Conservation (phyloP, 2,329 filamentous ascomycete species). For the Neofusicoccum laricinum region DNA sequence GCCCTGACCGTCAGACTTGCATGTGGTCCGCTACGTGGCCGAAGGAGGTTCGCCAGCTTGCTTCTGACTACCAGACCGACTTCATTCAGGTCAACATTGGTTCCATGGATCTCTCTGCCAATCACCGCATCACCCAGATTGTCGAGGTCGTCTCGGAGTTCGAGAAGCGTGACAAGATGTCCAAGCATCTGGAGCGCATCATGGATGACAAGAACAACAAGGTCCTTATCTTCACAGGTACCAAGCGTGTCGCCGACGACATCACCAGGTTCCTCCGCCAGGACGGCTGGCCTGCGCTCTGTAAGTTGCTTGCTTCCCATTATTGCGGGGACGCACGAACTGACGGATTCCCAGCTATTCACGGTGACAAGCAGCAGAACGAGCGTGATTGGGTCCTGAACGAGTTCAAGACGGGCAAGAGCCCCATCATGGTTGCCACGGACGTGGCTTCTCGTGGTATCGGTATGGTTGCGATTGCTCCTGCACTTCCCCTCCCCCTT, state of each 20-base stretch:
- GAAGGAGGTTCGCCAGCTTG: conserved; percentile 93
- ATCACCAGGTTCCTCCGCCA: conserved; percentile 97
- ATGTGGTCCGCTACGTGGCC: conserved; percentile 99
- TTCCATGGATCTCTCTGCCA: conserved; percentile 92
- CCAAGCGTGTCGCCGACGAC: conserved; percentile 91
- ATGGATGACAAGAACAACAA: conserved; percentile 98
- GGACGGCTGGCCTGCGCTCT: conserved; percentile 95
- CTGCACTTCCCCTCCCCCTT: conserved; percentile 32
- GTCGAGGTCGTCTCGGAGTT: conserved; percentile 95
- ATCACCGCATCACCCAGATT: conserved; percentile 96
- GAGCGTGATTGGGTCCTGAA: conserved; percentile 99
- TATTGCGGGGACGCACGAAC: conserved; percentile 34
- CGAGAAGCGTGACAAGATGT: conserved; percentile 97
- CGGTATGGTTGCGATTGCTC: conserved; percentile 80
- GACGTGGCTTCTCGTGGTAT: conserved; percentile 99
- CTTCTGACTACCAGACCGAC: conserved; percentile 84
- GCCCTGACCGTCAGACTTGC: conserved; percentile 96
- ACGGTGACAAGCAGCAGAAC: conserved; percentile 99
- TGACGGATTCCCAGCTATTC: conserved; percentile 67
- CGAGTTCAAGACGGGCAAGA: conserved; percentile 99
- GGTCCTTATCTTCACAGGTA: conserved; percentile 84
- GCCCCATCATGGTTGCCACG: conserved; percentile 99
- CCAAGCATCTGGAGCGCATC: conserved; percentile 94
- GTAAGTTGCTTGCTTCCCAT: conserved; percentile 54
- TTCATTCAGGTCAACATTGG: conserved; percentile 99